Evolutionary conservation across 106 monocot species (phyloP), one percentile per base, ranked within the genome.

Genomic region (Dioscorea zingiberensis): DNA sequence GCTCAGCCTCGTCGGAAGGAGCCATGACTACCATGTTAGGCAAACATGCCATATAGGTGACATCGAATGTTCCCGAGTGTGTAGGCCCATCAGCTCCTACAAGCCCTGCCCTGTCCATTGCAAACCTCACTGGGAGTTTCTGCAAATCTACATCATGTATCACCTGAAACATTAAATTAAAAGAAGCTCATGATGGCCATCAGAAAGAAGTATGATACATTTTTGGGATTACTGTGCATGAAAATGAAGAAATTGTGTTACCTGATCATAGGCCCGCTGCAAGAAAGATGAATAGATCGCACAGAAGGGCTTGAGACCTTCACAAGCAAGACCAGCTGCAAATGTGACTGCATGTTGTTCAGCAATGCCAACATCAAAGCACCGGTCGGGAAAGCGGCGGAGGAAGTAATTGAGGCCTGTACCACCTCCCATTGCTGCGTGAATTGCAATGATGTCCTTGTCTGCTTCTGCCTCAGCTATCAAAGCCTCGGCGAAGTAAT

Each of bases 21-120:
- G 94, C 94, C 94, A 95, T 95, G 65, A 95, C 91, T 2, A 95
- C 78, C 94, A 95, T 95, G 69, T 91, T 91, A 1, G 94, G 94
- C 46, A 95, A 65, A 55, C 94, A 94, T 21, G 94, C 94, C 94
- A 94, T 90, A 78, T 85, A 94, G 0, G 94, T 87, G 55, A 95
- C 91, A 63, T 95, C 94, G 30, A 95, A 95, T 21, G 94, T 73
- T 19, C 94, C 94, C 54, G 64, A 85, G 57, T 95, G 94, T 2
- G 94, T 95, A 1, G 94, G 94, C 5, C 94, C 94, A 67, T 95
- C 94, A 22, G 94, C 94, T 47, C 94, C 94, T 10, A 91, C 91
- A 19, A 95, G 85, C 13, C 94, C 94, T 10, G 94, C 94, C 47
- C 94, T 75, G 69, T 95, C 94, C 83, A 95, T 65, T 46, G 94